These are phyloP conservation scores for Sporothrix protearum DNA, from an alignment of 2,329 filamentous ascomycete species.

Conservation along the genomic window DNA sequence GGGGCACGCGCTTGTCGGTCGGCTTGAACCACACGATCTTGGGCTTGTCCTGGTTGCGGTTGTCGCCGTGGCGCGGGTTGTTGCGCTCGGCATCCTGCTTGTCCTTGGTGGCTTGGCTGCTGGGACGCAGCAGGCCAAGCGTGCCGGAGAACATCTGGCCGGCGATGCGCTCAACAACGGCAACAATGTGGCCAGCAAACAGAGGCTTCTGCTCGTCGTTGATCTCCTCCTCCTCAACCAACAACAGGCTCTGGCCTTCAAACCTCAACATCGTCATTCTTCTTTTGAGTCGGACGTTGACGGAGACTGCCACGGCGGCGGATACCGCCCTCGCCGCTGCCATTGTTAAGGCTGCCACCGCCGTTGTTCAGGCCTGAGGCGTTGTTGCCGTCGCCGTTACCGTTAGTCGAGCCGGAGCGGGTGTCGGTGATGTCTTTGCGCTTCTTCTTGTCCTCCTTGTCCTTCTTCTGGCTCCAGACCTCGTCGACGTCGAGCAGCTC, in stretches of 20 bases:
- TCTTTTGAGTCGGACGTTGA: slow-evolving; percentile 97
- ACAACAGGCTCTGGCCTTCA: slow-evolving; percentile 90
- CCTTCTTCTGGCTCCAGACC: slow-evolving; percentile 96
- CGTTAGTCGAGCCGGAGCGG: slow-evolving; percentile 70
- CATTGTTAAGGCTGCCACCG: slow-evolving; percentile 58
- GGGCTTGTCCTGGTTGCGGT: slow-evolving; percentile 88
- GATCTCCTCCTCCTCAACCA: slow-evolving; percentile 98
- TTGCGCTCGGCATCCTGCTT: slow-evolving; percentile 75
- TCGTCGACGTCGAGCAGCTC: slow-evolving; percentile 97
- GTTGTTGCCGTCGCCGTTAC: slow-evolving; percentile 56
- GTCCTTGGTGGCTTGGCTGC: slow-evolving; percentile 98
- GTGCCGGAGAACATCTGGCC: slow-evolving; percentile 99
- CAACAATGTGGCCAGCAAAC: slow-evolving; percentile 94
- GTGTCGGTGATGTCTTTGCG: slow-evolving; percentile 97
- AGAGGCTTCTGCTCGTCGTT: slow-evolving; percentile 97
- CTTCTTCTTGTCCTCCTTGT: slow-evolving; percentile 99
- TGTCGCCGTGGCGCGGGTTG: slow-evolving; percentile 62
- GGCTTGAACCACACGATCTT: slow-evolving; percentile 99
- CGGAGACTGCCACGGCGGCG: slow-evolving; percentile 90
- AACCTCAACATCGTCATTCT: slow-evolving; percentile 98
- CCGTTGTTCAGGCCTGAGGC: slow-evolving; percentile 51
- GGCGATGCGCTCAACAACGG: slow-evolving; percentile 92
- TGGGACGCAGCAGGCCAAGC: slow-evolving; percentile 86
- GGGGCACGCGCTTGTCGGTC: slow-evolving; percentile 94
- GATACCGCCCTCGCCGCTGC: slow-evolving; percentile 73